Base-by-base conservation (phyloP, 257 asterid species). In the Sherardia arvensis region DNA sequence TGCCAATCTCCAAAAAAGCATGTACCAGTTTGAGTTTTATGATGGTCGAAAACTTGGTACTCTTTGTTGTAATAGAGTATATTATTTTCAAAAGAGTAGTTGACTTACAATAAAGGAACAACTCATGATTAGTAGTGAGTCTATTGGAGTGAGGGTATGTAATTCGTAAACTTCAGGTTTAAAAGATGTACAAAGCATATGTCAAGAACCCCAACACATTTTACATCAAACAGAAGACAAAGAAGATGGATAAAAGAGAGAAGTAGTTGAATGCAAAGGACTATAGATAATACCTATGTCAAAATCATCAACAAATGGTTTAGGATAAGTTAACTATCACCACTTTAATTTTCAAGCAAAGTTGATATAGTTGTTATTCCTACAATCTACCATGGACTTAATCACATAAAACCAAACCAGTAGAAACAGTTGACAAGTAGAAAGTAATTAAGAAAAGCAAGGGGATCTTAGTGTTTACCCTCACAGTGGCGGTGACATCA, bases 401-500 rank as follows among this genome's bases (percentile, higher is more conserved):
- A 36, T n/a, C n/a, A n/a, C n/a, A 36, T 17, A 36, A 34, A 36
- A 0, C 45, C 12, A 47, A 47, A 47, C 6, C 0, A 18, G 2
- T 3, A 4, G 9, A 47, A 36, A 29, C 26, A 20, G 25, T 18
- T 12, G 17, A 32, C 28, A 59, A 32, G 36, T 17, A 36, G 7
- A 22, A 21, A 20, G 4, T 15, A 29, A 4, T 27, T 36, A 18
- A 48, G 10, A 7, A 48, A 48, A n/a, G 54, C 54, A 36, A 61
- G 53, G 47, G 47, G 47, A 33, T 1, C 11, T 6, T 6, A 30
- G 40, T 23, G 7, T 61, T 78, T 87, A 87, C 94, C 95, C 80
- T 77, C 43, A 71, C 74, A 27, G 85, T 71, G n/a, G 81, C 69
- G 66, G 91, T 85, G 69, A 87, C 73, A 21, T 87, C 95, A 22